Conservation (phyloP, 495 filamentous ascomycete genomes). For the Podospora anserina region DNA sequence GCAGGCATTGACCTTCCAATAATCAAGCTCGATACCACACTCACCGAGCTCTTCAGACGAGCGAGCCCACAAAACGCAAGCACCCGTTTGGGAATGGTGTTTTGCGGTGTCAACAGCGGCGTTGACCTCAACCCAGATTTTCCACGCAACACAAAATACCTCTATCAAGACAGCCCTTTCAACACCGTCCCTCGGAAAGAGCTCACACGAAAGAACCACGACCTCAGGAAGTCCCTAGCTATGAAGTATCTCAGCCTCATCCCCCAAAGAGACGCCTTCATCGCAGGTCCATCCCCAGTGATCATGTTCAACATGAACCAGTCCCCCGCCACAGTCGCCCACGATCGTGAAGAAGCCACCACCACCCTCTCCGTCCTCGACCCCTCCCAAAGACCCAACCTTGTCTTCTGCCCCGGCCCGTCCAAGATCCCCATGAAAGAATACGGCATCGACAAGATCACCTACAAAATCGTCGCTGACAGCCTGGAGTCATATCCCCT, state of each 20-base stretch:
- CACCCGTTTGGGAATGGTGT: conserved; percentile 24
- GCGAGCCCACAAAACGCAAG: conserved; percentile 15
- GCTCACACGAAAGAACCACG: conserved; percentile 44
- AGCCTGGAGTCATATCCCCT: conserved; percentile 24
- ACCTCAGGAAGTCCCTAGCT: conserved; percentile 22
- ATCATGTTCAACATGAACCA: conserved; percentile 28
- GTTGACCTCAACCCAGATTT: conserved; percentile 25
- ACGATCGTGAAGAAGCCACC: conserved; percentile 31
- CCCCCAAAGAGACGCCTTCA: conserved; percentile 36
- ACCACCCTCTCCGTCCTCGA: conserved; percentile 27
- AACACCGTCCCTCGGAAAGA: conserved; percentile 47
- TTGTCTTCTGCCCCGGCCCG: conserved; percentile 32
- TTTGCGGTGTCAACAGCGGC: conserved; percentile 28
- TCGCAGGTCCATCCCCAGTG: conserved; percentile 25
- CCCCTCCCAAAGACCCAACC: conserved; percentile 25
- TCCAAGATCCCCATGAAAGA: conserved; percentile 23
- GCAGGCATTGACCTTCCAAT: conserved; percentile 24
- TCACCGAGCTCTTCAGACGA: conserved; percentile 31
- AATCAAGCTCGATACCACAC: conserved; percentile 33
- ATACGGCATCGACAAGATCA: conserved; percentile 26
- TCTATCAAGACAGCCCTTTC: conserved; percentile 36
- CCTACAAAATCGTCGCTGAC: conserved; percentile 31
- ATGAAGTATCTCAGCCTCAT: conserved; percentile 32
- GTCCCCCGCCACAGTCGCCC: conserved; percentile 13
- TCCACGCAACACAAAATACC: conserved; percentile 35